Percentiles rank a stretch among this genome's conserved stretches.
Conservation (phyloP, 2,329 filamentous ascomycete genomes). For the Apiospora koreana region DNA sequence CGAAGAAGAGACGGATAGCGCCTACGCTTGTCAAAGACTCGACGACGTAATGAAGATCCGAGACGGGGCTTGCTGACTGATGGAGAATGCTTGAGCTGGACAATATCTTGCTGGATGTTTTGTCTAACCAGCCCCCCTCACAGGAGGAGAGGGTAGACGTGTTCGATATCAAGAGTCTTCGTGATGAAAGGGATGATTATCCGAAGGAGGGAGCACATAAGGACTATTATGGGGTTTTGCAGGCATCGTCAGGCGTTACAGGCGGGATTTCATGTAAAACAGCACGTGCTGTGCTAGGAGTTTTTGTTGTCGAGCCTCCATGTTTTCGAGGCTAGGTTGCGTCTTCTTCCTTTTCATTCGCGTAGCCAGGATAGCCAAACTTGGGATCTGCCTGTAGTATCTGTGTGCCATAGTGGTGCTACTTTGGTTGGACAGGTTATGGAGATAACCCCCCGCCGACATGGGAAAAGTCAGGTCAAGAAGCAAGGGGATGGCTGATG, state of each 20-base stretch:
- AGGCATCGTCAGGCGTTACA: conserved; percentile 1
- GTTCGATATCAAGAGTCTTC: not conserved
- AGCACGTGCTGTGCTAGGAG: not conserved
- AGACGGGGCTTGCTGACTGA: not conserved
- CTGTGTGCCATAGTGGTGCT: not conserved
- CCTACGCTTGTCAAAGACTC: conserved; percentile 8
- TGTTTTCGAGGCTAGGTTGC: not conserved
- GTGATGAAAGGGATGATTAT: not conserved
- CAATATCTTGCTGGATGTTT: not conserved
- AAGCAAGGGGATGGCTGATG: not conserved
- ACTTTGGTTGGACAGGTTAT: not conserved
- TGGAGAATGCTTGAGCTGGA: not conserved
- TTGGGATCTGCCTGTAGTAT: not conserved
- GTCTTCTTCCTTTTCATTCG: not conserved
- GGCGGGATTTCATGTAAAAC: not conserved
- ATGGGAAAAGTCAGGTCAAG: not conserved
- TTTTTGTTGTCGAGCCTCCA: not conserved
- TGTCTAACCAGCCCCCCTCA: not conserved
- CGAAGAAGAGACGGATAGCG: conserved; percentile 11
- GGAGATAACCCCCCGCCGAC: not conserved
- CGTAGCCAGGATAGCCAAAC: not conserved
- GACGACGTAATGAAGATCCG: not conserved
- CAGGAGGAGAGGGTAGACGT: not conserved
- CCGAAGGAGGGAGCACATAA: not conserved
- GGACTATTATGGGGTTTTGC: not conserved